Evolutionary conservation across 2,329 filamentous ascomycete species (phyloP).

Genomic region (Amphichorda felina): DNA sequence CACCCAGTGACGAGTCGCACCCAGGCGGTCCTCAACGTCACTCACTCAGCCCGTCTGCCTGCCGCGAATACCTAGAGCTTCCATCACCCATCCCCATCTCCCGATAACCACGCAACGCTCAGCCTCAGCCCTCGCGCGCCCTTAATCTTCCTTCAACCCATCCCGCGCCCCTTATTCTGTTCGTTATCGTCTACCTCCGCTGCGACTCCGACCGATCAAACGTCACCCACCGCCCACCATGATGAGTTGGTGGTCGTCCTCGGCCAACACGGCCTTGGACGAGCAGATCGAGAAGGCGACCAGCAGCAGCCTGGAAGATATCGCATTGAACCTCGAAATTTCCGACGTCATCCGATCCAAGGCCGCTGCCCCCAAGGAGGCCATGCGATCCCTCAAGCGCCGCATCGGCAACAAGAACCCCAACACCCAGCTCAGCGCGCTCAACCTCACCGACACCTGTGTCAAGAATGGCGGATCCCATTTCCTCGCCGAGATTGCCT

Average conservation of each 20-base stretch:
- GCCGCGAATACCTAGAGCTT: no score
- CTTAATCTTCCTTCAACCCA: no score
- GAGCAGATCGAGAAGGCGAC: slow-evolving; percentile 96
- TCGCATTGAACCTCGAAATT: slow-evolving; percentile 94
- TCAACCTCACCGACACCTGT: slow-evolving; percentile 97
- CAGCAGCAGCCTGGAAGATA: slow-evolving; percentile 92
- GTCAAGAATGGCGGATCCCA: slow-evolving; percentile 96
- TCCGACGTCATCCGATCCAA: slow-evolving; percentile 96
- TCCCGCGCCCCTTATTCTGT: no score
- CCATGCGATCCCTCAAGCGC: slow-evolving; percentile 90
- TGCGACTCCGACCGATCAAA: no score
- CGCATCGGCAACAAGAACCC: slow-evolving; percentile 96
- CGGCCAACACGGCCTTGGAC: slow-evolving; percentile 80
- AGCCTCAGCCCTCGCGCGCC: no score
- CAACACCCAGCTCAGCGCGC: slow-evolving; percentile 87
- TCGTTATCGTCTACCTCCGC: no score
- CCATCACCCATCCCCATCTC: no score
- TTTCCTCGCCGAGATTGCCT: slow-evolving; percentile 91
- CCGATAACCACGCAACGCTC: no score
- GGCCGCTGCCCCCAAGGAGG: slow-evolving; percentile 92
- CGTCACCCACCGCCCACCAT: slow-evolving; percentile 20
- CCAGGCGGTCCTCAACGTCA: no score
- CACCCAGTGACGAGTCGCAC: no score
- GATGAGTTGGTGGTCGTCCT: slow-evolving; percentile 97
- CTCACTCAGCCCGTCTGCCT: no score